These are phyloP conservation scores for Inosperma sp. DNA, from an alignment of 768 basidiomycete species.

Conservation along the genomic window DNA sequence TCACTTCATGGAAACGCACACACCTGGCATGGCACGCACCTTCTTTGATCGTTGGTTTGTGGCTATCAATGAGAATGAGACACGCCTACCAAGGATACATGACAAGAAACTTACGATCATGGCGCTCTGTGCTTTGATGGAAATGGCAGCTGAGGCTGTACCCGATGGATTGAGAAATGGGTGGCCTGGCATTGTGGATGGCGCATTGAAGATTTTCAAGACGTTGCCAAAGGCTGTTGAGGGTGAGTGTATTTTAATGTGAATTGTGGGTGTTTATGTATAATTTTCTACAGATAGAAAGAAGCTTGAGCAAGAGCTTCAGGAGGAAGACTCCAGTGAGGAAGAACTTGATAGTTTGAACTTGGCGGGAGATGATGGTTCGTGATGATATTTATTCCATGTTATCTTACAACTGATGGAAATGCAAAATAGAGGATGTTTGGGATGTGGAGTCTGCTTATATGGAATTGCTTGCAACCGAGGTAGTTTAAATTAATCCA, in stretches of 20 bases:
- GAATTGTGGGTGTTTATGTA: background rate
- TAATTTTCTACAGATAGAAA: constrained; percentile 48
- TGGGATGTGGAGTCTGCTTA: constrained; percentile 91
- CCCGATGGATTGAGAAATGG: constrained; percentile 60
- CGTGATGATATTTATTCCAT: constrained; percentile 10
- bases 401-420: background rate
- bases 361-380: constrained; percentile 65
- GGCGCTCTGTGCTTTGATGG: constrained; percentile 72
- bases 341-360: constrained; percentile 55
- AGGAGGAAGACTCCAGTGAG: constrained; percentile 38
- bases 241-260: constrained; percentile 36
- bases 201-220: constrained; percentile 69
- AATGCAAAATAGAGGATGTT: constrained; percentile 60
- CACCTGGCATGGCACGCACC: constrained; percentile 55
- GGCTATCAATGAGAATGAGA: constrained; percentile 52
- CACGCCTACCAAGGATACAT: constrained; percentile 74
- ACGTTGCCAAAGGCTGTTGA: constrained; percentile 72
- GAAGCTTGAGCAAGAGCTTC: constrained; percentile 48
- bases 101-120: constrained; percentile 83
- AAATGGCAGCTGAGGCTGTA: constrained; percentile 54
- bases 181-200: constrained; percentile 73
- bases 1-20: constrained; percentile 62
- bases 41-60: constrained; percentile 87
- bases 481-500: constrained; percentile 48
- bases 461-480: constrained; percentile 78